phyloP scores from a whole-genome alignment of 2,329 filamentous ascomycete genomes.

The Apiospora aurea region DNA sequence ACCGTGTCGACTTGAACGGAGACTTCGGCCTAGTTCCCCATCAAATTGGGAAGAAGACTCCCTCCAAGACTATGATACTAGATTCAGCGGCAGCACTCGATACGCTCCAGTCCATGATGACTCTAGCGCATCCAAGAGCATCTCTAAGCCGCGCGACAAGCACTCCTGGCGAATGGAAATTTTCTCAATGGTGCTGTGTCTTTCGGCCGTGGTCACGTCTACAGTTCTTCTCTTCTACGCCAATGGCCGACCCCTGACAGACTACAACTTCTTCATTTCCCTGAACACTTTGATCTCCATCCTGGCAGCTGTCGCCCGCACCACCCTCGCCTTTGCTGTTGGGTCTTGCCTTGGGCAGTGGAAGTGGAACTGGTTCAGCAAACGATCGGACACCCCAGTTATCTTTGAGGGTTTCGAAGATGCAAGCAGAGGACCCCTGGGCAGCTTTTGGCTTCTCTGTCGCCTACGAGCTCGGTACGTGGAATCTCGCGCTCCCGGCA shows the following conservation, averaged over 20 bases:
- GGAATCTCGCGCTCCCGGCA: too few species aligned
- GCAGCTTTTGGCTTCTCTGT: slow-evolving; percentile 7
- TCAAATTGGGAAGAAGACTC: neutral
- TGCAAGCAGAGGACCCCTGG: slow-evolving; percentile 23
- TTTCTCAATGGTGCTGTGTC: neutral
- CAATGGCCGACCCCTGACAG: neutral
- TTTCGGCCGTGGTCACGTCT: neutral
- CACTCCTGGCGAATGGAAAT: slow-evolving; percentile 4
- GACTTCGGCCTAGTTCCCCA: neutral
- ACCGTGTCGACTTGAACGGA: too few species aligned
- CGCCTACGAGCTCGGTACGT: neutral
- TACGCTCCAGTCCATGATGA: neutral
- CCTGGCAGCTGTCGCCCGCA: neutral
- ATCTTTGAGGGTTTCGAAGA: slow-evolving; percentile 22
- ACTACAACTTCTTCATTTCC: slow-evolving; percentile 9
- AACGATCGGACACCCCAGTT: neutral
- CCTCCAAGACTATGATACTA: neutral
- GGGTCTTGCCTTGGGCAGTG: slow-evolving; percentile 21
- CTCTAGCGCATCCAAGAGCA: neutral
- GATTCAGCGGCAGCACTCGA: neutral
- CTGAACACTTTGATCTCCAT: slow-evolving; percentile 25
- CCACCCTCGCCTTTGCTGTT: slow-evolving; percentile 12
- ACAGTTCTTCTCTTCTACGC: slow-evolving; percentile 1
- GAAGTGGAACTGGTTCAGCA: slow-evolving; percentile 26
- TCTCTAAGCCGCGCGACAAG: neutral